These are phyloP conservation scores for Umbelopsis isabellina DNA, from an alignment of 192 early-diverging fungal genomes.

Conservation along the genomic window DNA sequence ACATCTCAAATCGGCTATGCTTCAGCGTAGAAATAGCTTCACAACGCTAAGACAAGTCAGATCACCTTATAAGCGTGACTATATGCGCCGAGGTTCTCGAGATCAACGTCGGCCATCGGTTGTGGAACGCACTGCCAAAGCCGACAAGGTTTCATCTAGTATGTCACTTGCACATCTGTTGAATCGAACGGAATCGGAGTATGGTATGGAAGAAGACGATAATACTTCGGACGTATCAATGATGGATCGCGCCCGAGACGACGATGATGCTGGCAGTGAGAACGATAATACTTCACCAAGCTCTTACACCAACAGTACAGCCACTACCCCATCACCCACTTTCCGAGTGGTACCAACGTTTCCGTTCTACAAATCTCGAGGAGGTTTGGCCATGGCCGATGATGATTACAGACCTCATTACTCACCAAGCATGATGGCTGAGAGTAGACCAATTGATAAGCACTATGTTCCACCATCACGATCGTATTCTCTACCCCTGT, in stretches of 20 bases:
- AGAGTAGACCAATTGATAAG: not conserved
- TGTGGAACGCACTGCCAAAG: not conserved
- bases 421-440: not conserved
- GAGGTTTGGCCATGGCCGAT: conserved; percentile 9
- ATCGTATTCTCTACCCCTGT: not conserved
- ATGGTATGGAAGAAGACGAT: not conserved
- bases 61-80: conserved; percentile 21
- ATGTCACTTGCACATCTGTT: conserved; percentile 33
- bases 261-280: not conserved
- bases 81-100: conserved; percentile 12
- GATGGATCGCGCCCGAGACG: conserved; percentile 1
- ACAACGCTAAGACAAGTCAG: conserved; percentile 31
- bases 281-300: conserved; percentile 15
- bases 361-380: conserved; percentile 23
- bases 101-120: conserved; percentile 8
- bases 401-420: conserved; percentile 17
- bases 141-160: conserved; percentile 12
- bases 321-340: conserved; percentile 22
- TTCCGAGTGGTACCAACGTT: conserved; percentile 37
- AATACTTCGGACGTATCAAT: conserved; percentile 9
- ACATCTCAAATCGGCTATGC: not conserved
- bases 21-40: conserved; percentile 18
- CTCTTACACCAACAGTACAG: conserved; percentile 18
- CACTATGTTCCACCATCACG: conserved; percentile 15
- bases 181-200: conserved; percentile 2